These are phyloP conservation scores for Didymella pomorum DNA, from an alignment of 2,329 filamentous ascomycete species.

Conservation along the genomic window DNA sequence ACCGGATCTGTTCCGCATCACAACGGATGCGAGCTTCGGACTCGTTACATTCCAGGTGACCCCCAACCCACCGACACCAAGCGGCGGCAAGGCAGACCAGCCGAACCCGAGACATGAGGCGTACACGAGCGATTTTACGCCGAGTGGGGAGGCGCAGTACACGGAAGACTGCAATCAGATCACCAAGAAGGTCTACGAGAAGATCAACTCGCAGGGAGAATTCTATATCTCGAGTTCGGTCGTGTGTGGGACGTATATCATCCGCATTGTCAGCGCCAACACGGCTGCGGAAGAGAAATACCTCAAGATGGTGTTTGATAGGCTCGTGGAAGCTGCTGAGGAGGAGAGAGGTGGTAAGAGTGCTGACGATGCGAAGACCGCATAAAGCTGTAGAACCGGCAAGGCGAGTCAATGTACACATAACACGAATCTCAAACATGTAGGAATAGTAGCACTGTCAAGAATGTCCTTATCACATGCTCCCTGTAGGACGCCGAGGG, in stretches of 20 bases:
- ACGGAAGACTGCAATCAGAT: conserved; percentile 68
- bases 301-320: conserved; percentile 75
- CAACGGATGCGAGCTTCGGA: conserved; percentile 78
- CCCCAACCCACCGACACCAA: conserved; percentile 21
- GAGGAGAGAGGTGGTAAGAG: conserved; percentile 43
- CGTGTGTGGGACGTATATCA: conserved; percentile 76
- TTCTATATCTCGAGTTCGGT: conserved; percentile 84
- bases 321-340: conserved; percentile 71
- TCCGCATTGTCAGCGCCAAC: conserved; percentile 81
- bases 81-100: conserved; percentile 25
- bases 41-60: conserved; percentile 78
- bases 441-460: no score
- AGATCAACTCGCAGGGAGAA: conserved; percentile 75
- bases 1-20: conserved; percentile 75
- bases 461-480: no score
- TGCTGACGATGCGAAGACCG: background rate
- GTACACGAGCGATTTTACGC: conserved; percentile 45
- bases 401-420: no score
- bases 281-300: conserved; percentile 74
- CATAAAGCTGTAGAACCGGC: background rate
- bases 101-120: conserved; percentile 43
- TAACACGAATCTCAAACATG: no score
- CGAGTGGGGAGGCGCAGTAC: conserved; percentile 49
- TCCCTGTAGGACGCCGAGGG: no score
- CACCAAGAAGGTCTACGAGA: conserved; percentile 78